Evolutionary conservation across 225 moss, liverwort and hornwort genomes (phyloP).

Genomic region (Anthoceros angustus): DNA sequence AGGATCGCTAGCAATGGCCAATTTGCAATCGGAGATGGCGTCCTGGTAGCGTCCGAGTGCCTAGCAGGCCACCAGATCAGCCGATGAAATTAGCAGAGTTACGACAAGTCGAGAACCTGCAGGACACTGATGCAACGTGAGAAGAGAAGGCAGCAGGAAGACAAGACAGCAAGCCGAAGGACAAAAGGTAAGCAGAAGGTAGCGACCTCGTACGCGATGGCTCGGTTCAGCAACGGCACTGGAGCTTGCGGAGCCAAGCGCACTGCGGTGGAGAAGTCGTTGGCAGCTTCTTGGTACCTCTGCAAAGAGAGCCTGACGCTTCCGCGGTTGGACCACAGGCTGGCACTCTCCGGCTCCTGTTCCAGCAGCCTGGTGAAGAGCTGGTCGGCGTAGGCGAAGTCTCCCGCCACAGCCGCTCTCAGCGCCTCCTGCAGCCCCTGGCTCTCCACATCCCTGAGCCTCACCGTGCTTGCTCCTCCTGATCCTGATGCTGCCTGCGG

Average conservation of each 20-base stretch:
- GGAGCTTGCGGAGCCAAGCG: conserved; percentile 76
- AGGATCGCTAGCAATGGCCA: conserved; percentile 70
- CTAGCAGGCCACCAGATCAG: conserved; percentile 31
- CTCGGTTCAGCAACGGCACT: conserved; percentile 84
- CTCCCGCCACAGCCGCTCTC: conserved; percentile 75
- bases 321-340: conserved; percentile 87
- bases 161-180: not conserved
- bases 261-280: conserved; percentile 75
- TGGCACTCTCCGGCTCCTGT: conserved; percentile 68
- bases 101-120: conserved; percentile 4
- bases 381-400: conserved; percentile 60
- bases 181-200: not conserved
- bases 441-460: conserved; percentile 61
- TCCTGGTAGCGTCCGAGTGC: conserved; percentile 74
- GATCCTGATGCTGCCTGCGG: conserved; percentile 27
- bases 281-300: conserved; percentile 57
- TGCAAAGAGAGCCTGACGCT: conserved; percentile 74
- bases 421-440: conserved; percentile 72
- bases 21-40: conserved; percentile 77
- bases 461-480: conserved; percentile 31
- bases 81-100: not conserved
- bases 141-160: not conserved
- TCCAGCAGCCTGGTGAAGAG: conserved; percentile 60
- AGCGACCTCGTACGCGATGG: conserved; percentile 73
- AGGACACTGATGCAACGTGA: not conserved